Percentiles rank a stretch among this genome's conserved stretches.
Evolutionary conservation across 1,139 yeast species (phyloP).

Genomic region (Candida tropicalis): DNA sequence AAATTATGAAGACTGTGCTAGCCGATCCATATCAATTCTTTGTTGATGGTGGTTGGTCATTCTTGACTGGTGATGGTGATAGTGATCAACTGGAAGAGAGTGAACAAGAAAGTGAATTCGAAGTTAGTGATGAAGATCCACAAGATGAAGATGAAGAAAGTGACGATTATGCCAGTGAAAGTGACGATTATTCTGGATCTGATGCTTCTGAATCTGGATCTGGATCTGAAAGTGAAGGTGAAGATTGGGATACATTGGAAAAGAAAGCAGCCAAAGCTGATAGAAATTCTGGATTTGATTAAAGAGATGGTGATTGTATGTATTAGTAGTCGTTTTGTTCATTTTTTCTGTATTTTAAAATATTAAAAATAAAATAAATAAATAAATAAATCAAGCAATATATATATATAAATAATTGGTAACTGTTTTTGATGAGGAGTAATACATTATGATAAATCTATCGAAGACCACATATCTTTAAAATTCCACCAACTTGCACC

Average conservation of each 20-base stretch:
- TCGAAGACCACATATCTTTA: conserved; percentile 40
- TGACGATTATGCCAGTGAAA: conserved; percentile 44
- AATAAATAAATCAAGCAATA: conserved; percentile 4
- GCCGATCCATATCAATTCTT: conserved; percentile 95
- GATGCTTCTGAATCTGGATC: conserved; percentile 23
- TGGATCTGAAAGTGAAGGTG: conserved; percentile 49
- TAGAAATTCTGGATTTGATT: conserved; percentile 13
- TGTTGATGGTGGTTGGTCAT: conserved; percentile 94
- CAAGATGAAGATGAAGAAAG: conserved; percentile 73
- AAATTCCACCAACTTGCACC: conserved; percentile 54
- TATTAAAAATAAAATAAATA: neutral
- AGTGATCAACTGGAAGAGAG: conserved; percentile 64
- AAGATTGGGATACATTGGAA: conserved; percentile 77
- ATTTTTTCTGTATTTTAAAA: no score
- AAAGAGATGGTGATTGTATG: neutral
- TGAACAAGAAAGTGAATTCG: conserved; percentile 63
- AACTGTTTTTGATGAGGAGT: no score
- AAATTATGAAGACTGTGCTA: conserved; percentile 90
- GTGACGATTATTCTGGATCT: conserved; percentile 46
- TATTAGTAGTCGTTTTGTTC: no score
- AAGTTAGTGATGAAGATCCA: conserved; percentile 67
- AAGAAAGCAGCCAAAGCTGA: conserved; percentile 63
- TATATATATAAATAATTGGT: neutral
- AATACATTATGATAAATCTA: conserved; percentile 32
- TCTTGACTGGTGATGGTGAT: conserved; percentile 74